Percentiles rank a stretch among this genome's conserved stretches.
Evolutionary conservation across 345 rosid species (phyloP).

Genomic region (Linum usitatissimum): DNA sequence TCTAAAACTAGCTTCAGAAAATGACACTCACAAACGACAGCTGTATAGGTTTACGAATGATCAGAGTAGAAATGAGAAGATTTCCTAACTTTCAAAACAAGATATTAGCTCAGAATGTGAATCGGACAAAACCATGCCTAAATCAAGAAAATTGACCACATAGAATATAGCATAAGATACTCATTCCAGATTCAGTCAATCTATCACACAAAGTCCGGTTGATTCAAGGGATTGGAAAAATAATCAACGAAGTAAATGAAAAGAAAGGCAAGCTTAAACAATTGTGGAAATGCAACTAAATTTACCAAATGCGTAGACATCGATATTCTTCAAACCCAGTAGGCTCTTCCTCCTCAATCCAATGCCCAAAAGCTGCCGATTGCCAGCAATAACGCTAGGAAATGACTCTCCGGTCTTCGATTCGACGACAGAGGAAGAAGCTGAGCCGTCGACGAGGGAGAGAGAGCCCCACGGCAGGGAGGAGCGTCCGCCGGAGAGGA

Average conservation of each 20-base stretch:
- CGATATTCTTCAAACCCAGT: slow-evolving; percentile 73
- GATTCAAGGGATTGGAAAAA: neutral
- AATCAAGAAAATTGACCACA: neutral
- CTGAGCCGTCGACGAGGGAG: slow-evolving; percentile 52
- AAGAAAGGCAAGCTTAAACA: neutral
- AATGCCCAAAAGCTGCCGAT: slow-evolving; percentile 54
- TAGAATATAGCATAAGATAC: neutral
- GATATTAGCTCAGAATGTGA: neutral
- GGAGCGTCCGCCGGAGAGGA: slow-evolving; percentile 24
- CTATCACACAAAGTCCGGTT: neutral
- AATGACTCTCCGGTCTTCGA: slow-evolving; percentile 56
- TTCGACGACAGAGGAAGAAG: slow-evolving; percentile 40
- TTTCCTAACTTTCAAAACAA: neutral
- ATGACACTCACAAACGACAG: too few species aligned
- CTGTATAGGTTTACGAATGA: neutral
- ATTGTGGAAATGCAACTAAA: neutral
- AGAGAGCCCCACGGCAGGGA: slow-evolving; percentile 47
- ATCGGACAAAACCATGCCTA: neutral
- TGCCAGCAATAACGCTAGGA: slow-evolving; percentile 43
- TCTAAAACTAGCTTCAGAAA: too few species aligned
- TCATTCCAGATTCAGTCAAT: neutral
- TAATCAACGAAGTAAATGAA: neutral
- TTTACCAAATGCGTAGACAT: slow-evolving; percentile 74
- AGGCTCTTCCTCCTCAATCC: slow-evolving; percentile 69
- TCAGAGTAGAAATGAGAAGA: neutral